Base-by-base conservation (phyloP, 345 rosid species). In the Dovyalis caffra region DNA sequence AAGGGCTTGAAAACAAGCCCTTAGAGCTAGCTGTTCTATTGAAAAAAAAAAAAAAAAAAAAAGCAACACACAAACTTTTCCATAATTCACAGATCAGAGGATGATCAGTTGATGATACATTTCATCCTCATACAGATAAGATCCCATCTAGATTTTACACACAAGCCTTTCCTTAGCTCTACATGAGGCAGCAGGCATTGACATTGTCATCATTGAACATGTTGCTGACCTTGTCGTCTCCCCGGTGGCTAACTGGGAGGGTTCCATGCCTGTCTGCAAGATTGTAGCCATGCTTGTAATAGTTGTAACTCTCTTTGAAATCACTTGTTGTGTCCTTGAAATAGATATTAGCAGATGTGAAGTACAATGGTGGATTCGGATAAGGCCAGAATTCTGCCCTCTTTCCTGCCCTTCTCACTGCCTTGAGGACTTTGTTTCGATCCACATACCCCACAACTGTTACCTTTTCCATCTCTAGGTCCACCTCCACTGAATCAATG, bases 331-430 rank as follows among this genome's bases (percentile, higher is more conserved):
- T 93, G 86, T 94, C 98, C 64, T 72, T 83, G 82, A 86, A 94
- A 74, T 94, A 94, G 63, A 87, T 33, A 35, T 68, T 79, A 21
- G 92, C 45, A 0, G 91, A 74, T 34, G 97, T 94, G 85, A 92
- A 94, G 91, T 92, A 92, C 73, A 90, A 77, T 2, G 98, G 97
- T 15, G 84, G 84, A n/a, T 94, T 70, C 1, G 98, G 97, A 79
- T 90, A 92, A 0, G 97, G 98, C 95, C 95, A 94, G 79, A 94
- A 94, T 78, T 94, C 98, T 0, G 95, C 98, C 80, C 95, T 87
- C 83, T 92, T 92, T n/a, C 98, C 97, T 0, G 88, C 86, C 77
- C 97, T 89, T 69, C 98, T 88, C 78, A 92, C 97, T 21, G 87
- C 84, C 83, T 88, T 91, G 15, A 94, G 82, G 47, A 94, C 92